Evolutionary conservation across 192 early-diverging fungal genomes (phyloP), one percentile per base, ranked within the genome.

Genomic region (Kappamyces sp.): DNA sequence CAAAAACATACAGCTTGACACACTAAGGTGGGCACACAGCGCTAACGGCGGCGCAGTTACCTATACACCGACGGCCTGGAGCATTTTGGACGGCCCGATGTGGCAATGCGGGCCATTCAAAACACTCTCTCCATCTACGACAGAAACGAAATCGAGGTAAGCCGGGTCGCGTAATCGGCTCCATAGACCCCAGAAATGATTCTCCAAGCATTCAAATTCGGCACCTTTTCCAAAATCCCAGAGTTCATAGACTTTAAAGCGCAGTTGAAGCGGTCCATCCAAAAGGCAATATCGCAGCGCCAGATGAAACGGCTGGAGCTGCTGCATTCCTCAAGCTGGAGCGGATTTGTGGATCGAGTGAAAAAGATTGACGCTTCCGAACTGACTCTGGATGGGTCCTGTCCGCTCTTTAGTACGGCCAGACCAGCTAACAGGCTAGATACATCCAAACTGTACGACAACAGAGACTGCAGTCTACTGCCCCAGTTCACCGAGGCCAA

Each of bases 1-100:
- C 67, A 98, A 98, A 66, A 83, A 93, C 65, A 78, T 95, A n/a
- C 90, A 94, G 72, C 74, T 82, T 55, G 94, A 98, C 64, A 92
- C 94, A 0, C 69, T 94, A 51, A 85, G 84, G 58, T 84, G 77
- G n/a, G 23, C 5, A 33, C 8, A 8, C 37, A 38, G 10, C 48
- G 8, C 10, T 23, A 47, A 32, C 3, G 8, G 1, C 58, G 2
- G 3, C 47, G 34, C 48, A 85, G 84, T n/a, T 86, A 84, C 61
- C 77, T 86, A 39, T 78, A 86, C 52, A 78, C 82, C 7, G 83
- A 85, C 41, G 76, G 85, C 12, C 67, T 82, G 9, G 71, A 77
- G 31, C 62, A 67, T 0, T 69, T 82, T 60, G 84, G 77, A 5
- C 62, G 74, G 42, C 63, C 70, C 44, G 67, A 77, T 49, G 70